Conservation (phyloP, 2,329 filamentous ascomycete species). For the Lithohypha guttulata region DNA sequence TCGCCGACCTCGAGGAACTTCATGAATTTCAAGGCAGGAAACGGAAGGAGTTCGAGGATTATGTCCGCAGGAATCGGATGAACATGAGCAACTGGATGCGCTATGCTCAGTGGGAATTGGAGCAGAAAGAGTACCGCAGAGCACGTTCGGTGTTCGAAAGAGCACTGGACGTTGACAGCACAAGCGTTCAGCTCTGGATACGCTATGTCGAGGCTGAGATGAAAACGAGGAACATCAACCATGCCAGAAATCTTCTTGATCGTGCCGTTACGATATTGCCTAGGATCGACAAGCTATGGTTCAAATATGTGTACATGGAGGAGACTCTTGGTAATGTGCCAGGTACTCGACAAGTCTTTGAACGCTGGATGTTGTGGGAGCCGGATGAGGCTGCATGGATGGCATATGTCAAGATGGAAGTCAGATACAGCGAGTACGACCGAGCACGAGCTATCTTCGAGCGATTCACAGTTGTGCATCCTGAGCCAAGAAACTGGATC, state of each 20-base stretch:
- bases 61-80: conserved; percentile 85
- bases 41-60: conserved; percentile 93
- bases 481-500: conserved; percentile 94
- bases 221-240: conserved; percentile 90
- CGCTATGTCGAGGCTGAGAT: conserved; percentile 94
- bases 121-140: conserved; percentile 92
- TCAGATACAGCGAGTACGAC: conserved; percentile 85
- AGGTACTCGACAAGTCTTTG: conserved; percentile 86
- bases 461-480: conserved; percentile 82
- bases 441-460: conserved; percentile 82
- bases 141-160: conserved; percentile 90
- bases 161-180: conserved; percentile 82
- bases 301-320: conserved; percentile 98
- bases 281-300: conserved; percentile 92
- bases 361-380: conserved; percentile 98
- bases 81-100: conserved; percentile 99
- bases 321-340: conserved; percentile 93
- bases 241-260: conserved; percentile 87
- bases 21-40: conserved; percentile 96
- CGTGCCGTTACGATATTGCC: conserved; percentile 88
- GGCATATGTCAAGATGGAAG: conserved; percentile 94
- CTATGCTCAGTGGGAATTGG: conserved; percentile 93
- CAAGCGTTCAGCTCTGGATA: conserved; percentile 78
- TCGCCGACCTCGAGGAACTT: conserved; percentile 92
- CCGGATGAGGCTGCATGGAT: conserved; percentile 93